Evolutionary conservation across 1,284 basidiomycete species (phyloP), one percentile per base, ranked within the genome.

Genomic region (Wallemia hederae): DNA sequence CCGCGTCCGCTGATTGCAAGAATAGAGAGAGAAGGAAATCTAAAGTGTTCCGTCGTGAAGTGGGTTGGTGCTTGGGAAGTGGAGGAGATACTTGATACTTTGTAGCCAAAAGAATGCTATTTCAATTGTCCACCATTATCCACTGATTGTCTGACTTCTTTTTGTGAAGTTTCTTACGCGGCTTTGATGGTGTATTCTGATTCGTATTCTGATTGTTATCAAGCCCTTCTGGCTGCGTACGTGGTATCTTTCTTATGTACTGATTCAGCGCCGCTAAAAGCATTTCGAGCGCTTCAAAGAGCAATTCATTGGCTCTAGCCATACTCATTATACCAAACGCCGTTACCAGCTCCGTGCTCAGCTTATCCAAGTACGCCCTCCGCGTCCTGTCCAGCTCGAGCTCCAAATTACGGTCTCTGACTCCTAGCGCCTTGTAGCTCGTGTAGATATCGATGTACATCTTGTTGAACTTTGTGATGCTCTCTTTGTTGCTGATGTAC

Each of bases 31-130:
- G 83, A 89, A 61, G 85, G 82, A 31, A 82, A 83, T 17, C 73
- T 91, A 63, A 77, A 78, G 63, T 82, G 82, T 64, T 71, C 80
- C 60, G 76, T 89, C 63, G 76, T 79, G 66, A 81, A 85, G 67
- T 94, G 90, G 89, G 80, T 79, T 15, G 87, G 87, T 57, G 89
- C 88, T 59, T 94, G 90, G 89, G 84, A 92, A 69, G 80, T 89
- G 59, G 90, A 94, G 69, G 85, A 90, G 71, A 78, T 77, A 56
- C 82, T 85, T 28, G 31, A 33, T 27, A 33, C 24, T 27, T 34
- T 62, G 5, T 49, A n/a, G 19, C 11, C 19, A n/a, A 7, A 49
- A 5, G 3, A 49, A n/a, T 14, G 39, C 39, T 49, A 7, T 5
- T 49, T 17, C 11, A 22, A 14, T 49, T 17, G 39, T 49, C 39